Evolutionary conservation across 2,329 filamentous ascomycete species (phyloP), one percentile per base, ranked within the genome.

Genomic region (Rugonectria rugulosa): DNA sequence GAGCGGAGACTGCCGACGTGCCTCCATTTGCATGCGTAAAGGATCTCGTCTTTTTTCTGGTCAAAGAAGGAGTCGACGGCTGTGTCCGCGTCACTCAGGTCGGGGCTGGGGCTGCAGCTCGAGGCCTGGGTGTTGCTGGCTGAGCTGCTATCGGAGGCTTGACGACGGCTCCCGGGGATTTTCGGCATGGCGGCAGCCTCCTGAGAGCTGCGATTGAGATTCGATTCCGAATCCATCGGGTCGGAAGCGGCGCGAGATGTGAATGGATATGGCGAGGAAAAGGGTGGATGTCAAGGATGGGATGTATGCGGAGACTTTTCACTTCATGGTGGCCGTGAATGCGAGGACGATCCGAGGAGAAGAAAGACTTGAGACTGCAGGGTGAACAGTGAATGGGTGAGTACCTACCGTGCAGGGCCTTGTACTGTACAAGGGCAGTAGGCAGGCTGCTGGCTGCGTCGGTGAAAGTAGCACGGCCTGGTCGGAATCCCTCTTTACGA

Each of bases 11-110:
- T 73, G 29, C 79, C 73, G 29, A 88, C 72, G 68, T 91, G 82
- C 46, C 73, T 78, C 67, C 74, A 75, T 59, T 75, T 76, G 74
- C 88, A 91, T 24, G 89, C 89, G 38, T 81, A 77, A 17, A 81
- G 72, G 42, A 78, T 69, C 46, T 75, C 68, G 58, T 72, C 71
- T 67, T 57, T 62, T 53, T 73, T 84, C 34, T 61, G 57, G 23
- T 37, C 53, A 44, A 56, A 56, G 23, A 47, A 43, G 15, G 56
- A 40, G 47, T 59, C 50, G 36, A 47, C 53, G 50, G 27, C 52
- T 37, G 45, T 24, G 23, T 29, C 46, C 26, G 24, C 36, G 17
- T 54, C 49, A 41, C 57, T 56, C 29, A 24, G 21, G 27, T 37
- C 38, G 45, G 40, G 24, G 24, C 38, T 41, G 15, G 46, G n/a